phyloP scores from a whole-genome alignment of 202 grass and related monocot species.

The Schoenoplectus triqueter region DNA sequence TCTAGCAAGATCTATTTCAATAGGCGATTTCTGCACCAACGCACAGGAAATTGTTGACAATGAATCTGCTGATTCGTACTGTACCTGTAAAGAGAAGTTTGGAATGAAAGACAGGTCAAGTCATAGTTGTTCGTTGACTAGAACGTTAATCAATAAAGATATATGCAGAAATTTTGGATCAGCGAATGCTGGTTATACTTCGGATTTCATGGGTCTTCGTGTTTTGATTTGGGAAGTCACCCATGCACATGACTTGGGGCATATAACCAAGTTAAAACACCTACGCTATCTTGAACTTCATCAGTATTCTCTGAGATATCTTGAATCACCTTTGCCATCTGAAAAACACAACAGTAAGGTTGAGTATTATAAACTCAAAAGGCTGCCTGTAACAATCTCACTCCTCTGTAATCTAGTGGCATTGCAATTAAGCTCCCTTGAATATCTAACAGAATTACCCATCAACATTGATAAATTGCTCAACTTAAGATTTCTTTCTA shows the following conservation, averaged over 20 bases:
- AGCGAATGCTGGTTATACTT: not conserved
- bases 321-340: too few relatives aligned
- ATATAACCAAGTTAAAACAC: not conserved
- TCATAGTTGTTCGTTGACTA: not conserved
- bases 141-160: not conserved
- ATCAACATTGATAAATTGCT: conserved; percentile 25
- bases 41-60: not conserved
- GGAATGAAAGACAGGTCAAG: not conserved
- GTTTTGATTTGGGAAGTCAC: not conserved
- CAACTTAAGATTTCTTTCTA: conserved; percentile 25
- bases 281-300: not conserved
- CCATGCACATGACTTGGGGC: not conserved
- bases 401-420: conserved; percentile 36
- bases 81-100: not conserved
- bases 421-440: not conserved
- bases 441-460: not conserved
- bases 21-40: conserved; percentile 36
- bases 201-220: conserved; percentile 11
- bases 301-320: too few relatives aligned
- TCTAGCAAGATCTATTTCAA: conserved; percentile 37
- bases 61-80: not conserved
- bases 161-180: not conserved
- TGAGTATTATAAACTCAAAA: too few relatives aligned
- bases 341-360: too few relatives aligned
- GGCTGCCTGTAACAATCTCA: not conserved